Base-by-base conservation (phyloP, 108 stramenopile genomes). In the Mayamaea pseudoterrestris region DNA sequence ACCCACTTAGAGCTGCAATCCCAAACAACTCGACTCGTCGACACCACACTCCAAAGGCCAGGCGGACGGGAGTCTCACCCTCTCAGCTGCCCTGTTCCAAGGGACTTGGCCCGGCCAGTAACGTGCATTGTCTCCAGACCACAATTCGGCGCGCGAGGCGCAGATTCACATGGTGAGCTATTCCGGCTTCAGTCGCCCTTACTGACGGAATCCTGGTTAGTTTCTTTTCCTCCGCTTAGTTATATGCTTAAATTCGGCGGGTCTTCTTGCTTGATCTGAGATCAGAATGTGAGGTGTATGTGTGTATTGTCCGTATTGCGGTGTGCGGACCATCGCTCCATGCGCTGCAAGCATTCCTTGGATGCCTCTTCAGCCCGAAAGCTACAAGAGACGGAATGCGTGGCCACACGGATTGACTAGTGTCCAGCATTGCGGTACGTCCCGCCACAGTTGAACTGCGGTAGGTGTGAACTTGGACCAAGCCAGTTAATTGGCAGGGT, bases 161-260 rank as follows among this genome's bases (percentile, higher is more conserved):
- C 56, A 79, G 82, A 80, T 84, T 83, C 65, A 63, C 77, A 39
- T 74, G 79, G 39, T 92, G 90, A 75, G 84, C 90, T 81, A 51
- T 62, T 83, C 90, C 90, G 80, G 80, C 80, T 92, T 92, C 90
- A 84, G 74, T 92, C 84, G 84, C 90, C 84, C 72, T 84, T 92
- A 92, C 90, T 92, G 55, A 59, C 75, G 84, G 84, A 86, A 92
- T 92, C 81, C 83, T 82, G 62, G 84, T 87, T 87, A 87, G 83
- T 92, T 87, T 92, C 80, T 93, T 83, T 83, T 93, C 83, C 85
- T 88, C 81, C 85, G 81, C 91, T 86, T 86, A 93, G 73, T 93
- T 81, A 89, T 93, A 93, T 93, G 91, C 86, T 93, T 93, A 93
- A 93, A 93, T 93, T 86, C 86, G 75, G 90, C 80, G 84, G 83